phyloP scores from a whole-genome alignment of 495 filamentous ascomycete species.

The Penicillium lividum region DNA sequence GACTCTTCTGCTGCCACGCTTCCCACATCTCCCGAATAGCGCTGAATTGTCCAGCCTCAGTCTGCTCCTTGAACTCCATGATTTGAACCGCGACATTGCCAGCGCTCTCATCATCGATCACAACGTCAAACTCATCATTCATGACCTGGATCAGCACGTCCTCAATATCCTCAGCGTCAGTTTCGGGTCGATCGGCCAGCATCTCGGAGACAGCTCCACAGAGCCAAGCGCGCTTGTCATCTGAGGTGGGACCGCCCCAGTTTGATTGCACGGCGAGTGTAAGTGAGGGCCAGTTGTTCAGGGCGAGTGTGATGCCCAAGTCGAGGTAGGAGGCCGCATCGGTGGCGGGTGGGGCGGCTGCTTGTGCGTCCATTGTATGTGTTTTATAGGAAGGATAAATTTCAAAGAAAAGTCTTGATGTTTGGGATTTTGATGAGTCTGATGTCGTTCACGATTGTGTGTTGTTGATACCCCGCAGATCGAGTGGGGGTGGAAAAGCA shows the following conservation, averaged over 20 bases:
- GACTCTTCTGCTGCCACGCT: conserved; percentile 60
- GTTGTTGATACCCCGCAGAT: conserved; percentile 17
- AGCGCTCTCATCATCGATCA: conserved; percentile 85
- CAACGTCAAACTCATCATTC: conserved; percentile 92
- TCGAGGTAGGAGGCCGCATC: conserved; percentile 62
- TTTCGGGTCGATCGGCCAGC: conserved; percentile 67
- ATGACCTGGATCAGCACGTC: conserved; percentile 81
- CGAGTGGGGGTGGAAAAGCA: conserved; percentile 3
- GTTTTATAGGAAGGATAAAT: not conserved
- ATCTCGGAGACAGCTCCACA: conserved; percentile 86
- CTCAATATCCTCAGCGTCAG: conserved; percentile 82
- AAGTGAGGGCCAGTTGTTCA: conserved; percentile 84
- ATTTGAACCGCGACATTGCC: conserved; percentile 72
- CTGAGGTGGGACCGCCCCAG: conserved; percentile 84
- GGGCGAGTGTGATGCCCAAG: conserved; percentile 73
- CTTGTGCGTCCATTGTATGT: conserved; percentile 30
- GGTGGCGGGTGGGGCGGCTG: conserved; percentile 18
- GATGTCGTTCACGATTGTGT: conserved; percentile 1
- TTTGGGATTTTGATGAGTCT: not conserved
- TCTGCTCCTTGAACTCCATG: conserved; percentile 62
- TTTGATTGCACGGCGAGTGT: conserved; percentile 80
- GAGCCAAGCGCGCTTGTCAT: conserved; percentile 95
- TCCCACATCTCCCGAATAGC: conserved; percentile 68
- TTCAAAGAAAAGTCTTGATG: no score
- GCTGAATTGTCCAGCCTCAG: conserved; percentile 62